Percentiles rank a stretch among this genome's conserved stretches.
These are phyloP conservation scores for Sporothrix dimorphospora DNA, from an alignment of 2,329 filamentous ascomycete genomes.

Conservation along the genomic window DNA sequence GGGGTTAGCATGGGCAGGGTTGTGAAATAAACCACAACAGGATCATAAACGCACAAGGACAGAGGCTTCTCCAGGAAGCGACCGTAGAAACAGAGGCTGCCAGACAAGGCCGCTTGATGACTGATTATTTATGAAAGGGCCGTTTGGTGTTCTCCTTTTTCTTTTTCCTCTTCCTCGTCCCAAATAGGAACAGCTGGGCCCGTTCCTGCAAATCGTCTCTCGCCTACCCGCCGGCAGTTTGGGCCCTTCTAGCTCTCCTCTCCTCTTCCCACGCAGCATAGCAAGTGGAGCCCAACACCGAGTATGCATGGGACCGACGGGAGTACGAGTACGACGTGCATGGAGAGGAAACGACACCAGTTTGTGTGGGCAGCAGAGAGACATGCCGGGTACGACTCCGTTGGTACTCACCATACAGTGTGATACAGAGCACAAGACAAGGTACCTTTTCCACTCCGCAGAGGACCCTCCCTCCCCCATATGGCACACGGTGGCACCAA, in stretches of 20 bases:
- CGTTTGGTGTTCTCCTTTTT: background rate
- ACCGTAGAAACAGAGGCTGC: background rate
- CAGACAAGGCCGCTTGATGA: background rate
- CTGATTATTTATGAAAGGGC: background rate
- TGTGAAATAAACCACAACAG: background rate
- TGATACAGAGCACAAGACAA: background rate
- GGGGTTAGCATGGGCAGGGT: background rate
- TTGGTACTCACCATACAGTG: background rate
- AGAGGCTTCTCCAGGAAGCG: background rate
- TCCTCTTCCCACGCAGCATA: background rate
- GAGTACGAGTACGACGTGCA: background rate
- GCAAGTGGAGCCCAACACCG: background rate
- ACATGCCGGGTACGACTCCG: constrained; percentile 1
- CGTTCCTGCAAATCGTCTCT: constrained; percentile 11
- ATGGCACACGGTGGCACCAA: background rate
- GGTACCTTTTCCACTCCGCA: background rate
- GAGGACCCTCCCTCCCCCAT: background rate
- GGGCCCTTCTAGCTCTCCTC: background rate
- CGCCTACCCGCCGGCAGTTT: background rate
- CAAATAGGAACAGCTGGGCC: background rate
- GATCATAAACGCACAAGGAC: too few relatives aligned
- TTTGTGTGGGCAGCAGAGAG: background rate
- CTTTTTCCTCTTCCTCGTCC: background rate
- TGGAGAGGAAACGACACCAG: background rate
- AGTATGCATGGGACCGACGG: background rate